Conservation (phyloP, 1,139 yeast genomes). For the Hanseniaspora uvarum region DNA sequence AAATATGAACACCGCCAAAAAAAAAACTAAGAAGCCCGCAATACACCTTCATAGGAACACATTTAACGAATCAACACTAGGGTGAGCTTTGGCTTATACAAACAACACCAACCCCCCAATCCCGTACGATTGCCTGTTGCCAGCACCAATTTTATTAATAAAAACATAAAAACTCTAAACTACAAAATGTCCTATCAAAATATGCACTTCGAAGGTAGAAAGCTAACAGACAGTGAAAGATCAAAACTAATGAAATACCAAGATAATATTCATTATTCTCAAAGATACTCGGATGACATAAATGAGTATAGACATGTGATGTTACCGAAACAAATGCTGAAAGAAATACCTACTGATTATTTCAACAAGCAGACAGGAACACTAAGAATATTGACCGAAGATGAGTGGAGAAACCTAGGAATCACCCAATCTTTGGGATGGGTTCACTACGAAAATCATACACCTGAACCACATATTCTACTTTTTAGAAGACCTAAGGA, state of each 20-base stretch:
- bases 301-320: conserved; percentile 91
- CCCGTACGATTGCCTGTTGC: too few species aligned
- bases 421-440: conserved; percentile 96
- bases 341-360: conserved; percentile 90
- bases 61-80: too few species aligned
- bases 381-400: conserved; percentile 77
- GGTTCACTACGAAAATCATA: conserved; percentile 96
- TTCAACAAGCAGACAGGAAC: conserved; percentile 94
- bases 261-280: conserved; percentile 89
- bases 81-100: too few species aligned
- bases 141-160: too few species aligned
- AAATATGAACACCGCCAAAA: too few species aligned
- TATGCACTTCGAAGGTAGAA: conserved; percentile 42
- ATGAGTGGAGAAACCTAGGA: conserved; percentile 98
- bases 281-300: conserved; percentile 79
- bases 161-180: neutral
- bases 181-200: conserved; percentile 23
- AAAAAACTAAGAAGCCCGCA: too few species aligned
- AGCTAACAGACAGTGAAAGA: conserved; percentile 71
- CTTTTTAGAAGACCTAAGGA: conserved; percentile 64
- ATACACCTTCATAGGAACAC: too few species aligned
- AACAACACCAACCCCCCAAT: too few species aligned
- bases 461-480: conserved; percentile 96
- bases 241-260: conserved; percentile 83
- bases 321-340: conserved; percentile 91